Evolutionary conservation across 345 rosid genomes (phyloP).

Genomic region (Salix arbutifolia): DNA sequence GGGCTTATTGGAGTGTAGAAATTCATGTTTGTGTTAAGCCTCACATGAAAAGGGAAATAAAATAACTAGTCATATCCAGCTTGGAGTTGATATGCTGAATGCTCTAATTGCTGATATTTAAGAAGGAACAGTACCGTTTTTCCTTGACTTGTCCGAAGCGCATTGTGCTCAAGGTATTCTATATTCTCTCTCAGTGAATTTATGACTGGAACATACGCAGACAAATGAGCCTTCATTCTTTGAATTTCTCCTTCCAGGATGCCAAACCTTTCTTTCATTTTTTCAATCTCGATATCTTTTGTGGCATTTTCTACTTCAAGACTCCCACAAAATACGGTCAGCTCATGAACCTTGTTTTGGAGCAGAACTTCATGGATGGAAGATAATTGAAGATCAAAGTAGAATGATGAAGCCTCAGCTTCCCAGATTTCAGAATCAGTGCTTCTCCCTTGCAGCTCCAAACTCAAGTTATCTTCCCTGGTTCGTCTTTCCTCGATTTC

Average conservation of each 20-base stretch:
- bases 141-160: slow-evolving; percentile 22
- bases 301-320: slow-evolving; percentile 21
- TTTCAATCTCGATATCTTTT: slow-evolving; percentile 21
- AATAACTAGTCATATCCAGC: neutral
- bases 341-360: slow-evolving; percentile 32
- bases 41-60: neutral
- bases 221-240: slow-evolving; percentile 25
- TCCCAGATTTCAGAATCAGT: slow-evolving; percentile 89
- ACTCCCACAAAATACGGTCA: slow-evolving; percentile 18
- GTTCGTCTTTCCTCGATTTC: slow-evolving; percentile 51
- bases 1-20: neutral
- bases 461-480: slow-evolving; percentile 63
- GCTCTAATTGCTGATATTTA: slow-evolving; percentile 5
- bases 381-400: slow-evolving; percentile 77
- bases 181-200: slow-evolving; percentile 17
- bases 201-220: slow-evolving; percentile 26
- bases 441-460: slow-evolving; percentile 69
- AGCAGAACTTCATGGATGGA: slow-evolving; percentile 66
- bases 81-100: neutral
- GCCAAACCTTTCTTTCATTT: slow-evolving; percentile 19
- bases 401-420: slow-evolving; percentile 82
- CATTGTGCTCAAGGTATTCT: slow-evolving; percentile 28
- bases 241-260: slow-evolving; percentile 23
- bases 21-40: neutral
- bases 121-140: slow-evolving; percentile 32